Evolutionary conservation across 257 asterid genomes (phyloP), one percentile per base, ranked within the genome.

Genomic region (Capsicum pubescens): DNA sequence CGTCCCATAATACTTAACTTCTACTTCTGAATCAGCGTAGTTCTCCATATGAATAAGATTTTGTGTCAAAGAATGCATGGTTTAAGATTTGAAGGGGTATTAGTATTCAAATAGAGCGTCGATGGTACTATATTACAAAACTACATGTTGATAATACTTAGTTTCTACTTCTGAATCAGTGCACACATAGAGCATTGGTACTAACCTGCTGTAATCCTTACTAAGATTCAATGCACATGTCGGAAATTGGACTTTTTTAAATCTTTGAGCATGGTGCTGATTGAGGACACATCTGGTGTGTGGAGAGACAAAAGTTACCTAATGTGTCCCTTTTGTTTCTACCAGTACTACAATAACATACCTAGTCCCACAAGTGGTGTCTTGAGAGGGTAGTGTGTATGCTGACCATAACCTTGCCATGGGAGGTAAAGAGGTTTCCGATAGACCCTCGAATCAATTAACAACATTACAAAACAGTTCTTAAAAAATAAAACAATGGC

Each of bases 261-360:
- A 26, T 76, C 81, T 52, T 26, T 3, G 19, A 76, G 81, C 81
- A 76, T 6, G 58, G 81, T 21, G 81, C 61, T 13, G 1, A 76
- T 52, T 76, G 44, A 52, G 46, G 61, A 52, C 3, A 19, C 21
- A 76, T 74, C 46, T 76, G 21, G 63, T 52, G 63, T 76, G 21
- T 76, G 61, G 21, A 52, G 21, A 26, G 61, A 13, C 42, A 21
- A 36, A 68, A 15, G 50, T 68, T 15, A 68, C 52, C 76, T 68
- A 15, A 14, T 32, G 19, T 36, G 5, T 67, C 60, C 19, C 60
- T 50, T 74, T 12, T 26, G 80, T 72, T 72, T 48, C 32, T 26
- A 1, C 2, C 1, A 26, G 32, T 26, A 26, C 32, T 26, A 26
- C 32, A 1, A 26, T 26, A 26, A 26, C 32, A 26, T 26, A 26